phyloP scores from a whole-genome alignment of 495 filamentous ascomycete species.

The Neurospora discreta region DNA sequence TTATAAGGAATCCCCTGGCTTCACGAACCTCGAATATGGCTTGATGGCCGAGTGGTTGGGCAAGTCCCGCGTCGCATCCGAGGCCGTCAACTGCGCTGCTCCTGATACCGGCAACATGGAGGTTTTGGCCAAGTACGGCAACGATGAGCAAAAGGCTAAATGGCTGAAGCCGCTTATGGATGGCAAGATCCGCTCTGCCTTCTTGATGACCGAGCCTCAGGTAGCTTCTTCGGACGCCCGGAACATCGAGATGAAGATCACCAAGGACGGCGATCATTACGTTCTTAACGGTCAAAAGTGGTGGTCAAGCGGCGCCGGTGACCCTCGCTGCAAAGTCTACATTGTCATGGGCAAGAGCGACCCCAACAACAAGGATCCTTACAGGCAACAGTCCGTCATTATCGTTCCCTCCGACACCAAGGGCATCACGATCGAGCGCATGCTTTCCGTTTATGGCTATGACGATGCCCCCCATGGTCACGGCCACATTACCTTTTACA shows the following conservation, averaged over 20 bases:
- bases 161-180: slow-evolving; percentile 80
- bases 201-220: slow-evolving; percentile 88
- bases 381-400: slow-evolving; percentile 83
- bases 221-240: slow-evolving; percentile 78
- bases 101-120: slow-evolving; percentile 97
- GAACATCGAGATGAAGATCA: slow-evolving; percentile 78
- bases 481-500: slow-evolving; percentile 74
- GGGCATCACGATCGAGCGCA: slow-evolving; percentile 73
- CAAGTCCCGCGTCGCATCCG: slow-evolving; percentile 64
- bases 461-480: slow-evolving; percentile 93
- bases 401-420: slow-evolving; percentile 65
- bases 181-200: slow-evolving; percentile 77
- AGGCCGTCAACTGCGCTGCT: slow-evolving; percentile 85
- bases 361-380: slow-evolving; percentile 56
- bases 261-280: slow-evolving; percentile 68
- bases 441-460: slow-evolving; percentile 84
- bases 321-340: slow-evolving; percentile 81
- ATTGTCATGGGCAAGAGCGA: slow-evolving; percentile 86
- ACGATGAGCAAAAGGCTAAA: slow-evolving; percentile 74
- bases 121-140: slow-evolving; percentile 86
- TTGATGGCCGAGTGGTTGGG: slow-evolving; percentile 88
- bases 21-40: slow-evolving; percentile 84
- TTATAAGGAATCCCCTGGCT: slow-evolving; percentile 87
- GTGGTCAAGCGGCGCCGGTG: slow-evolving; percentile 89
- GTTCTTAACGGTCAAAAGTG: slow-evolving; percentile 92